These are phyloP conservation scores for Tarenaya hassleriana DNA, from an alignment of 345 rosid species.

Conservation along the genomic window DNA sequence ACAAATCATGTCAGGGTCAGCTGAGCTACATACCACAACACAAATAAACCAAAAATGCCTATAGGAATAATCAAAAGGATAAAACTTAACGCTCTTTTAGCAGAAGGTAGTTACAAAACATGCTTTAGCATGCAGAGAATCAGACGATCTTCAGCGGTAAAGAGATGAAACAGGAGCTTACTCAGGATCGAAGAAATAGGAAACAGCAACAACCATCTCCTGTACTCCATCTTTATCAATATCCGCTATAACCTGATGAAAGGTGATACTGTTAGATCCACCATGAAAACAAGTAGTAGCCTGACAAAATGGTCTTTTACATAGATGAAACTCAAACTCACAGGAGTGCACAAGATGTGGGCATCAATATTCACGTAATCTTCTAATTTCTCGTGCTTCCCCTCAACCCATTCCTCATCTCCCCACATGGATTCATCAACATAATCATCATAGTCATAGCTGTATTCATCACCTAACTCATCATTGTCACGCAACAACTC, in stretches of 20 bases:
- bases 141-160: not conserved
- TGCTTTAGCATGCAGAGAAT: constrained; percentile 16
- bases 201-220: constrained; percentile 93
- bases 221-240: constrained; percentile 92
- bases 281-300: constrained; percentile 22
- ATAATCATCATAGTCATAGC: constrained; percentile 90
- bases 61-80: not conserved
- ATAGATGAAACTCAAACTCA: constrained; percentile 40
- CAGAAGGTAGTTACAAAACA: constrained; percentile 5
- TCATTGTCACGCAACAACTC: constrained; percentile 84
- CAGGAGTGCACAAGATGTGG: constrained; percentile 91
- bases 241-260: constrained; percentile 84
- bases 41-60: constrained; percentile 7
- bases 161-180: constrained; percentile 38
- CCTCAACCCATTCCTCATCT: constrained; percentile 94
- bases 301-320: constrained; percentile 9
- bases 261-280: constrained; percentile 23
- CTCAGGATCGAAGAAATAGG: constrained; percentile 97
- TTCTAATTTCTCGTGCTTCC: constrained; percentile 70
- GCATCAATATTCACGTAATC: constrained; percentile 90
- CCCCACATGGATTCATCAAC: constrained; percentile 91
- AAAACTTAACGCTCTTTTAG: constrained; percentile 14
- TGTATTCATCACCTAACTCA: constrained; percentile 85
- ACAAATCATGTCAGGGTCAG: constrained; percentile 7
- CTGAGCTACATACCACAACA: constrained; percentile 6